Evolutionary conservation across 1,284 basidiomycete genomes (phyloP).

Genomic region (Ganoderma lucidum): DNA sequence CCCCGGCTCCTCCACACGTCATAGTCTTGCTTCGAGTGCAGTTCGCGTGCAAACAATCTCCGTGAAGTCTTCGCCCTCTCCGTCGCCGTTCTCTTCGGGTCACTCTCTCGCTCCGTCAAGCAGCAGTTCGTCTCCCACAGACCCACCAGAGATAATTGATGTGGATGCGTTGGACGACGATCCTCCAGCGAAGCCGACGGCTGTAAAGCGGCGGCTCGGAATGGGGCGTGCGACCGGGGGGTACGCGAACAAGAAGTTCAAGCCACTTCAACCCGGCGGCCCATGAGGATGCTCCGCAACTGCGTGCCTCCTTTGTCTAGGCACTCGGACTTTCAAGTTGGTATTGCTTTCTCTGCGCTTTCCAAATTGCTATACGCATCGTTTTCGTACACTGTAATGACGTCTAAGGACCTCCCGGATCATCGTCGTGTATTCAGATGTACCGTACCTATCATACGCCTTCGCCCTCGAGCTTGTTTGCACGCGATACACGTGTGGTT

Average conservation of each 20-base stretch:
- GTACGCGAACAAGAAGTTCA: conserved; percentile 75
- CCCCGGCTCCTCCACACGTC: not conserved
- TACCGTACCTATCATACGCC: conserved; percentile 12
- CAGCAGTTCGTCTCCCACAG: conserved; percentile 7
- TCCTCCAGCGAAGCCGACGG: conserved; percentile 32
- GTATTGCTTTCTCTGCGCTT: not conserved
- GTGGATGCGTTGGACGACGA: conserved; percentile 5
- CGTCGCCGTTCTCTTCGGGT: conserved; percentile 6
- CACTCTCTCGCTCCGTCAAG: conserved; percentile 3
- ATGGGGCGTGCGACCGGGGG: conserved; percentile 61
- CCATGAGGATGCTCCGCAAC: conserved; percentile 16
- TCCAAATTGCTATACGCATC: not conserved
- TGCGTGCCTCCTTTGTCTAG: not conserved
- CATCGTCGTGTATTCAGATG: conserved; percentile 9
- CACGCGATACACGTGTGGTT: conserved; percentile 11
- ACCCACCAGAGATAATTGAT: not conserved
- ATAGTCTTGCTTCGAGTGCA: not conserved
- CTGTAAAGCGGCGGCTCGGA: conserved; percentile 62
- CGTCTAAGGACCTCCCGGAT: not conserved
- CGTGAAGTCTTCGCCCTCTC: conserved; percentile 3
- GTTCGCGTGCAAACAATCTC: conserved; percentile 3
- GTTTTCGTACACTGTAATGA: conserved; percentile 6
- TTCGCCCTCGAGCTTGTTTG: conserved; percentile 16
- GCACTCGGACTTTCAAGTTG: not conserved
- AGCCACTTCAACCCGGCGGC: conserved; percentile 42